Evolutionary conservation across 2,329 filamentous ascomycete species (phyloP).

Genomic region (Paecilomyces formosus): DNA sequence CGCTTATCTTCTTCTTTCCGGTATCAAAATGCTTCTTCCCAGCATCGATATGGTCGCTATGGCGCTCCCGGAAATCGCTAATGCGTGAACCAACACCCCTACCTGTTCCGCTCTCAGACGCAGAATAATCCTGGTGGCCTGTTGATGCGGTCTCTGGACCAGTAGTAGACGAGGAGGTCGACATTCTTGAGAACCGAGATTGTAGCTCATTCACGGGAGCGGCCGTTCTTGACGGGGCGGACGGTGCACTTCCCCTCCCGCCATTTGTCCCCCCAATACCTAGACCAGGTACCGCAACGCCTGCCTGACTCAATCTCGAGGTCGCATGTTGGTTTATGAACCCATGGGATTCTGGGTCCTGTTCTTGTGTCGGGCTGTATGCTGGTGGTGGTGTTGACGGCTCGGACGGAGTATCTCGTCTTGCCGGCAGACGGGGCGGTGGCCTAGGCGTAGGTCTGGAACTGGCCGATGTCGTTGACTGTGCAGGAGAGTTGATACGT

Average conservation of each 20-base stretch:
- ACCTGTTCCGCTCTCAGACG: slow-evolving; percentile 54
- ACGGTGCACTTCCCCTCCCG: slow-evolving; percentile 23
- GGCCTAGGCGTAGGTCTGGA: slow-evolving; percentile 46
- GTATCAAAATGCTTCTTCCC: slow-evolving; percentile 49
- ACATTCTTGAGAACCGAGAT: slow-evolving; percentile 55
- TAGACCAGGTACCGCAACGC: slow-evolving; percentile 69
- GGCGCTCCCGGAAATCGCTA: slow-evolving; percentile 63
- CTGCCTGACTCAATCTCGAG: slow-evolving; percentile 61
- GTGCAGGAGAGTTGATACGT: slow-evolving; percentile 21
- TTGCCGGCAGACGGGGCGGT: slow-evolving; percentile 65
- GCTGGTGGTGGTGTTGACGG: slow-evolving; percentile 36
- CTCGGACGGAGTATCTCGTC: slow-evolving; percentile 47
- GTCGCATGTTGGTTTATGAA: slow-evolving; percentile 54
- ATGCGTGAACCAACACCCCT: slow-evolving; percentile 52
- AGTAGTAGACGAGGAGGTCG: slow-evolving; percentile 24
- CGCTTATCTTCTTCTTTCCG: slow-evolving; percentile 51
- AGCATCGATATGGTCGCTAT: slow-evolving; percentile 59
- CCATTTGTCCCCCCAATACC: slow-evolving; percentile 52
- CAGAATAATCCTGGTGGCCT: slow-evolving; percentile 54
- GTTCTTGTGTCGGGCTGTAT: slow-evolving; percentile 38
- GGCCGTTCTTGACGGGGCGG: slow-evolving; percentile 14
- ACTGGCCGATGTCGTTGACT: slow-evolving; percentile 18
- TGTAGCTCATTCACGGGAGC: slow-evolving; percentile 59
- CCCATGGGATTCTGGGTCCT: slow-evolving; percentile 21
- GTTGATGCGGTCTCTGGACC: slow-evolving; percentile 35